These are phyloP conservation scores for Aureobasidium sp. DNA, from an alignment of 2,329 filamentous ascomycete species.

Conservation along the genomic window DNA sequence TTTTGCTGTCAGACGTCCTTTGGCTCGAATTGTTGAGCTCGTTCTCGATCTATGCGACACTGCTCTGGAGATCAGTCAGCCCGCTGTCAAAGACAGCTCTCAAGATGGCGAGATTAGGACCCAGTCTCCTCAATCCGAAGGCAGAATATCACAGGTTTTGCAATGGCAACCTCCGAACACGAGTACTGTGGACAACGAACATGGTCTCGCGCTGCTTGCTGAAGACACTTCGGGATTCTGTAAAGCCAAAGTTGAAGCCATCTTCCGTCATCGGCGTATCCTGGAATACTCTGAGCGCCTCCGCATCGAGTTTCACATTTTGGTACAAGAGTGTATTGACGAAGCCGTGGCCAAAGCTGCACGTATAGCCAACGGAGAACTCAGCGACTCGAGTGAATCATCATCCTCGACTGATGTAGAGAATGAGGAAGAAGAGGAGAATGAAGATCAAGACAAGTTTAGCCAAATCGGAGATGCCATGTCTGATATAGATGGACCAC, in stretches of 20 bases:
- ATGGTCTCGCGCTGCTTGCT: conserved; percentile 80
- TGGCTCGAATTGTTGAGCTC: conserved; percentile 89
- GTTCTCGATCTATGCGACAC: conserved; percentile 94
- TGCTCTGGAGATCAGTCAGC: conserved; percentile 86
- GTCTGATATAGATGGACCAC: conserved; percentile 4
- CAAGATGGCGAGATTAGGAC: conserved; percentile 73
- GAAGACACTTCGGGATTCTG: conserved; percentile 81
- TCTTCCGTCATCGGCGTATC: conserved; percentile 83
- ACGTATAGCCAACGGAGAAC: conserved; percentile 74
- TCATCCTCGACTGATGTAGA: conserved; percentile 21
- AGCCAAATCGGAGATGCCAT: not conserved
- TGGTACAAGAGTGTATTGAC: conserved; percentile 93
- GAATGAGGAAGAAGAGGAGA: conserved; percentile 32
- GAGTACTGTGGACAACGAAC: conserved; percentile 87
- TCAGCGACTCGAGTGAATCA: conserved; percentile 63
- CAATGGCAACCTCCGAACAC: conserved; percentile 95
- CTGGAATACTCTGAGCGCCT: conserved; percentile 96
- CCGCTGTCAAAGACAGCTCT: conserved; percentile 79
- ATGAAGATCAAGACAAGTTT: conserved; percentile 40
- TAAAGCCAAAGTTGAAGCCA: conserved; percentile 83
- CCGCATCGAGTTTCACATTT: conserved; percentile 81
- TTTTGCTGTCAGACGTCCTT: conserved; percentile 82
- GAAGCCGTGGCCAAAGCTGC: conserved; percentile 86
- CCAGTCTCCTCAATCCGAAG: conserved; percentile 92
- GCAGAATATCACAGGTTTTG: conserved; percentile 83